phyloP scores from a whole-genome alignment of 805 yeast genomes.

The Pichia gijzeniarum region DNA sequence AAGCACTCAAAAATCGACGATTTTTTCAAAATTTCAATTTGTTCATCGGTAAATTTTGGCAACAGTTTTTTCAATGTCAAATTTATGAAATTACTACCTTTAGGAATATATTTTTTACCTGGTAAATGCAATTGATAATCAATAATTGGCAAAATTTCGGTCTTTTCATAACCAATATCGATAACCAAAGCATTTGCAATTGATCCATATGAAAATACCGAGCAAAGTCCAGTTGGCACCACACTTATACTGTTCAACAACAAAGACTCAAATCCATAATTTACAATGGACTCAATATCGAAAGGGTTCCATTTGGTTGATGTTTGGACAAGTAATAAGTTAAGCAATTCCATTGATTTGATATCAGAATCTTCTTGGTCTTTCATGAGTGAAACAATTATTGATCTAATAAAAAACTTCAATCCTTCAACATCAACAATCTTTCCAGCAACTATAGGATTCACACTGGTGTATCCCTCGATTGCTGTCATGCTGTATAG shows the following conservation, averaged over 20 bases:
- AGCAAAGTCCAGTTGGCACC: constrained; percentile 59
- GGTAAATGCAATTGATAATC: constrained; percentile 59
- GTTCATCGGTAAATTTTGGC: constrained; percentile 49
- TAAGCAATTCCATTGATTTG: constrained; percentile 38
- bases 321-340: constrained; percentile 57
- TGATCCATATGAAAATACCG: constrained; percentile 66
- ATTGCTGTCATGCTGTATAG: background rate
- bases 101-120: constrained; percentile 31
- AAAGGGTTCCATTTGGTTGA: constrained; percentile 64
- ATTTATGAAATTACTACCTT: constrained; percentile 70
- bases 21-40: constrained; percentile 68
- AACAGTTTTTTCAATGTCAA: constrained; percentile 42
- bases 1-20: constrained; percentile 77
- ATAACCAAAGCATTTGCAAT: constrained; percentile 64
- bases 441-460: constrained; percentile 59
- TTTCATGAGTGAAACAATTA: constrained; percentile 43
- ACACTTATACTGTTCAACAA: constrained; percentile 68
- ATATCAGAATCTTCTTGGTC: background rate
- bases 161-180: constrained; percentile 70
- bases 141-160: constrained; percentile 75
- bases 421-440: constrained; percentile 68
- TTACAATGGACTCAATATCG: constrained; percentile 63
- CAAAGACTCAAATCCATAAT: constrained; percentile 66
- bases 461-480: constrained; percentile 28
- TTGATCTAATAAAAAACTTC: constrained; percentile 48